A percentile compares a stretch with the other conserved stretches of the same genome.
Conservation (phyloP, 2,329 filamentous ascomycete species). For the Monilinia aucupariae region DNA sequence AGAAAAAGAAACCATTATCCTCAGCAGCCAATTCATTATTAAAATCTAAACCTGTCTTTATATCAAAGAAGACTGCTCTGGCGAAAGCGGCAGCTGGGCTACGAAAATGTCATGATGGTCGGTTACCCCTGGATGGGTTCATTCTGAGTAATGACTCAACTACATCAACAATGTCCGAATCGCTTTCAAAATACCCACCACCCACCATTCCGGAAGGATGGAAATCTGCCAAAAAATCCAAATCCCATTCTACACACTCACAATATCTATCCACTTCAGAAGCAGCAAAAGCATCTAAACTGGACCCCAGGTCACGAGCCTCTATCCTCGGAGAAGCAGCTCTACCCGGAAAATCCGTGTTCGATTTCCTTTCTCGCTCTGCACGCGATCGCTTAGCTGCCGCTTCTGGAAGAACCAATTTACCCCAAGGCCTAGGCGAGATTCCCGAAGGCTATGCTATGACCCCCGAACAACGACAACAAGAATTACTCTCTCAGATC, state of each 20-base stretch:
- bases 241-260: conserved; percentile 32
- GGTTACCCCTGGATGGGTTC: conserved; percentile 75
- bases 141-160: conserved; percentile 55
- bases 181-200: conserved; percentile 50
- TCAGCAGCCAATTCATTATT: conserved; percentile 58
- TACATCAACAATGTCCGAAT: conserved; percentile 42
- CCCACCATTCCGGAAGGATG: conserved; percentile 68
- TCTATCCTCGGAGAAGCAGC: conserved; percentile 73
- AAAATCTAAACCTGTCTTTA: conserved; percentile 65
- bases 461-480: conserved; percentile 57
- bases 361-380: conserved; percentile 80
- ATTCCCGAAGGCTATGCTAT: conserved; percentile 59
- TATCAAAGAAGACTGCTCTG: conserved; percentile 57
- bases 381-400: conserved; percentile 71
- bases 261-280: conserved; percentile 65
- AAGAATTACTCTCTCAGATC: conserved; percentile 52
- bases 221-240: conserved; percentile 55
- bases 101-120: conserved; percentile 76
- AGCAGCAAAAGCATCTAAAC: conserved; percentile 67
- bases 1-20: conserved; percentile 61
- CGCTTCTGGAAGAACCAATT: conserved; percentile 67
- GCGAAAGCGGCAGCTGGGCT: conserved; percentile 42
- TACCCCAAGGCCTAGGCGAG: conserved; percentile 75
- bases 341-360: conserved; percentile 88
- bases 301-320: conserved; percentile 73